phyloP scores from a whole-genome alignment of 1,284 basidiomycete species.

The Boletus calvinii region DNA sequence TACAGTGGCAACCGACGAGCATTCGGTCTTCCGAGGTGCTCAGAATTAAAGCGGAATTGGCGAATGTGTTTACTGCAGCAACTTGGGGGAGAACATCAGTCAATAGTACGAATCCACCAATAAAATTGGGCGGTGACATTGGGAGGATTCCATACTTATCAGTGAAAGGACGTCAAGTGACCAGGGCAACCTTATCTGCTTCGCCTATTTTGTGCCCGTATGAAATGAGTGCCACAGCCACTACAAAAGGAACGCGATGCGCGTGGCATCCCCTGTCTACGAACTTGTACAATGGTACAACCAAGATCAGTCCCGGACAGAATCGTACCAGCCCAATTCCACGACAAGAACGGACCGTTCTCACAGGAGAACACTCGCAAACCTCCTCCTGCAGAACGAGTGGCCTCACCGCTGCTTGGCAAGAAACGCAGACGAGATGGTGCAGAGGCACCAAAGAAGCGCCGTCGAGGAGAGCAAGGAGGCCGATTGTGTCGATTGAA shows the following conservation, averaged over 20 bases:
- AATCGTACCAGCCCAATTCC: background rate
- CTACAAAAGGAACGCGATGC: slow-evolving; percentile 14
- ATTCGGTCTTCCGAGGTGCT: background rate
- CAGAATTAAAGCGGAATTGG: slow-evolving; percentile 51
- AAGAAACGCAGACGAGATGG: slow-evolving; percentile 10
- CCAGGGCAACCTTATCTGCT: slow-evolving; percentile 26
- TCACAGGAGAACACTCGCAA: background rate
- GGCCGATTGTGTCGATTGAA: slow-evolving; percentile 16
- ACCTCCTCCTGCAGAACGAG: background rate
- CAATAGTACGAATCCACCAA: background rate
- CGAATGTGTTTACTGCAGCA: slow-evolving; percentile 70
- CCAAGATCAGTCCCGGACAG: background rate
- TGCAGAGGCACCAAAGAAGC: slow-evolving; percentile 12
- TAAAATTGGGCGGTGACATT: too few relatives aligned
- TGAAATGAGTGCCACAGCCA: slow-evolving; percentile 47
- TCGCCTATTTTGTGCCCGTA: too few relatives aligned
- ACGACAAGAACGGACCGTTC: background rate
- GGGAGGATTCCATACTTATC: too few relatives aligned
- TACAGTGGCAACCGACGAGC: background rate
- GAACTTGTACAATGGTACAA: slow-evolving; percentile 15
- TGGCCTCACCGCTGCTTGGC: too few relatives aligned
- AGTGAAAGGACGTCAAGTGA: slow-evolving; percentile 37
- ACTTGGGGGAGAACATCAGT: slow-evolving; percentile 1
- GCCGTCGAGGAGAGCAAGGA: slow-evolving; percentile 12
- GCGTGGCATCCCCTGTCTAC: slow-evolving; percentile 19